Conservation (phyloP, 2,329 filamentous ascomycete species). For the Pseudogymnoascus sp. region DNA sequence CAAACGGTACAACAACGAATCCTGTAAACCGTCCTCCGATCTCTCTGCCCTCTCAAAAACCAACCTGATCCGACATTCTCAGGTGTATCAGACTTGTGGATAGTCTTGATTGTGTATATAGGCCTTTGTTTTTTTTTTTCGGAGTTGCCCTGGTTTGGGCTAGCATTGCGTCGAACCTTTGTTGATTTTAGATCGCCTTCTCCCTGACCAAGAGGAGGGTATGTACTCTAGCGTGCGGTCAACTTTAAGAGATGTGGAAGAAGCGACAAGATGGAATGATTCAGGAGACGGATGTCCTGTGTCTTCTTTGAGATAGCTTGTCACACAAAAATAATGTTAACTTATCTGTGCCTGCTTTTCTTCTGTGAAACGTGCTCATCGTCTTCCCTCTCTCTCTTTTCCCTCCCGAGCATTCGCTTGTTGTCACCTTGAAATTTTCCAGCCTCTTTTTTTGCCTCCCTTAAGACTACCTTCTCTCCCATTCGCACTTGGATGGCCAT, state of each 20-base stretch:
- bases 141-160: constrained; percentile 27
- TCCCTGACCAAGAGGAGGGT: constrained; percentile 10
- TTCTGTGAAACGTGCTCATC: constrained; percentile 3
- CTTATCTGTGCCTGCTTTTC: constrained; percentile 11
- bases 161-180: constrained; percentile 23
- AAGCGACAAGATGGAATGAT: constrained; percentile 7
- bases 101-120: constrained; percentile 7
- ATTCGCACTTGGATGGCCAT: constrained; percentile 56
- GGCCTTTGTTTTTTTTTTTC: constrained; percentile 14
- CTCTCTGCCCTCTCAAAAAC: constrained; percentile 10
- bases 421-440: constrained; percentile 23
- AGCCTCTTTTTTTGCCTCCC: constrained; percentile 37
- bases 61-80: constrained; percentile 9
- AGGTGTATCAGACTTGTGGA: constrained; percentile 1
- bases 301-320: constrained; percentile 2
- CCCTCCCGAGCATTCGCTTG: constrained; percentile 28
- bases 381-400: constrained; percentile 9
- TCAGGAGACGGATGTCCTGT: constrained; percentile 6
- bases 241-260: constrained; percentile 7
- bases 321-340: constrained; percentile 9
- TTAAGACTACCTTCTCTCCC: constrained; percentile 59
- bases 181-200: constrained; percentile 12
- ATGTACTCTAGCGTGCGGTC: constrained; percentile 7
- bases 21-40: constrained; percentile 12
- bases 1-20: constrained; percentile 15